Evolutionary conservation across 139 green algal genomes (phyloP), one percentile per base, ranked within the genome.

Genomic region (Chlorella ohadii): DNA sequence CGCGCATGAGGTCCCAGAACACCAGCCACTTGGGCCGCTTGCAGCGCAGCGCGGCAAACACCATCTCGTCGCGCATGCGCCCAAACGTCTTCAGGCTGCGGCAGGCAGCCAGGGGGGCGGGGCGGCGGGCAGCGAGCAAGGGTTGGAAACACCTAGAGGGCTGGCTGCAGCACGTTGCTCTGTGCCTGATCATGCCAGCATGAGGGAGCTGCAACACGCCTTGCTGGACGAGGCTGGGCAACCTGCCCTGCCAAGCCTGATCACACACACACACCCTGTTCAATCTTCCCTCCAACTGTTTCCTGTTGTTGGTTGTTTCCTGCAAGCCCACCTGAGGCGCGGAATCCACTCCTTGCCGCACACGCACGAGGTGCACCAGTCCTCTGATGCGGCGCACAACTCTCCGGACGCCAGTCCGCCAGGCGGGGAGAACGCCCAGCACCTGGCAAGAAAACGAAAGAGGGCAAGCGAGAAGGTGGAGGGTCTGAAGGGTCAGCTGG

Each of bases 271-370:
- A n/a, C n/a, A n/a, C n/a, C n/a, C n/a, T n/a, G n/a, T n/a, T n/a
- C n/a, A n/a, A n/a, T n/a, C n/a, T n/a, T n/a, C n/a, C n/a, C n/a
- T n/a, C n/a, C n/a, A n/a, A n/a, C n/a, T n/a, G n/a, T n/a, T n/a
- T n/a, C n/a, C n/a, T n/a, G n/a, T n/a, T n/a, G n/a, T n/a, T n/a
- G n/a, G n/a, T n/a, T n/a, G n/a, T n/a, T n/a, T n/a, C n/a, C n/a
- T n/a, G n/a, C n/a, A n/a, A n/a, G 51, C 51, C 51, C 76, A 82
- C 76, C 36, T 61, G 28, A 96, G 86, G 23, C 93, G 88, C 11
- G 93, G 93, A 27, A 94, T 91, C 85, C 90, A 88, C 82, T 94
- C 91, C 71, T 89, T 91, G 51, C 91, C 92, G 16, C 87, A 84
- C 34, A 93, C 84, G 38, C 91, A 83, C 51, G 76, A 86, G 12